Evolutionary conservation across 2,329 filamentous ascomycete species (phyloP), one percentile per base, ranked within the genome.

Genomic region (Juglanconis juglandina): DNA sequence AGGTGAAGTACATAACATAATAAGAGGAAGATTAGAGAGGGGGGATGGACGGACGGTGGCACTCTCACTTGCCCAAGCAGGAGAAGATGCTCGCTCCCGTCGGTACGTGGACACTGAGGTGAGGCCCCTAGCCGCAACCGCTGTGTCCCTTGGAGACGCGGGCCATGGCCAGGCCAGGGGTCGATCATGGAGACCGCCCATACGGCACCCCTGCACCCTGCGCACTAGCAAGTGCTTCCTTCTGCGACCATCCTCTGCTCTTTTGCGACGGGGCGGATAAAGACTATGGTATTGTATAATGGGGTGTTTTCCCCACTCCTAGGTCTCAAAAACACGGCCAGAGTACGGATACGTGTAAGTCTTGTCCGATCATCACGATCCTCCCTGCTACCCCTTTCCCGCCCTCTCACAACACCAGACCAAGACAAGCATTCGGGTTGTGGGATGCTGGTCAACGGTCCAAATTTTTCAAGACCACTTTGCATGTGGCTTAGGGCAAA

Each of bases 131-230:
- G 44, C 44, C 44, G n/a, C 17, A 11, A 24, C 44, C 14, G 14
- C 44, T 11, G n/a, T 47, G 10, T 7, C 8, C 35, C 35, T 11
- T 39, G 35, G 35, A 39, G 35, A 47, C 44, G 44, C 17, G 46
- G 24, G 24, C 24, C 24, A 24, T 24, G 24, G 46, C 46, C 46
- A 49, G 46, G 46, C 46, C 48, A 51, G 48, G 48, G 48, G 48
- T 34, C 35, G 11, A 39, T 51, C 33, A 30, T 51, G 48, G 32
- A 51, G 48, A 47, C 44, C 33, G 46, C 34, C 17, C 33, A 30
- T 48, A 37, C 37, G 42, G 53, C 34, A 35, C 41, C 53, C 59
- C 59, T 58, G 55, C 54, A 58, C 59, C 59, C 55, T 61, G 59
- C 49, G 39, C 44, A 37, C 55, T 47, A 53, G 13, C 35, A 42